A percentile compares a stretch with the other conserved stretches of the same genome.
These are phyloP conservation scores for Naumovozyma dairenensis DNA, from an alignment of 805 yeast species.

Conservation along the genomic window DNA sequence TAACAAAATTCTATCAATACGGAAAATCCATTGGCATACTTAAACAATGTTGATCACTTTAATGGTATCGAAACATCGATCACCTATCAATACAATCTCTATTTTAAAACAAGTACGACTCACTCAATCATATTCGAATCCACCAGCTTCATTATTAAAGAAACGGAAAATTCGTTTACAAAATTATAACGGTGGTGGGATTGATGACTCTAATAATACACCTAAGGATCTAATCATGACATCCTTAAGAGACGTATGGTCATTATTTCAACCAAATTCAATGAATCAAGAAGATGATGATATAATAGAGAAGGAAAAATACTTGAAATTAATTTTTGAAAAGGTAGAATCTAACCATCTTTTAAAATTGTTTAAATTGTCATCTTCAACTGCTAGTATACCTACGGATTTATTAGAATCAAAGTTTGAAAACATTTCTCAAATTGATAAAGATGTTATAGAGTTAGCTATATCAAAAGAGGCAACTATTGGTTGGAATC, in stretches of 20 bases:
- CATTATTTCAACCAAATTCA: slow-evolving; percentile 20
- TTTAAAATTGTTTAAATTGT: slow-evolving; percentile 9
- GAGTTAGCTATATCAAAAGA: slow-evolving; percentile 19
- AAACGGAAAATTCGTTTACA: too few species aligned
- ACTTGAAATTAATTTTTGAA: slow-evolving; percentile 6
- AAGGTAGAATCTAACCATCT: slow-evolving; percentile 11
- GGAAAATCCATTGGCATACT: too few species aligned
- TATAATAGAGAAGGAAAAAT: slow-evolving; percentile 2
- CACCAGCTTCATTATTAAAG: too few species aligned
- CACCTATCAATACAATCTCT: too few species aligned
- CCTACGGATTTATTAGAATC: slow-evolving; percentile 3
- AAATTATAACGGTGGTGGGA: too few species aligned
- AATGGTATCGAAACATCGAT: too few species aligned
- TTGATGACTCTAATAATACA: slow-evolving; percentile 3
- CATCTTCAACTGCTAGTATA: slow-evolving; percentile 1
- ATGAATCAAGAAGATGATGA: slow-evolving; percentile 22
- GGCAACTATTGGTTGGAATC: slow-evolving; percentile 44
- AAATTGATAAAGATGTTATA: slow-evolving; percentile 10
- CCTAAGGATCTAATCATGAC: slow-evolving; percentile 5
- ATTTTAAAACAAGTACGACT: too few species aligned
- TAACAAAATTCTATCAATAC: too few species aligned
- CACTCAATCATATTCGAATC: too few species aligned
- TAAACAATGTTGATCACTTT: too few species aligned
- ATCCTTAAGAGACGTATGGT: slow-evolving; percentile 19
- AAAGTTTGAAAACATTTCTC: slow-evolving; percentile 8